Evolutionary conservation across 805 yeast species (phyloP).

Genomic region (Wickerhamomyces pijperi): DNA sequence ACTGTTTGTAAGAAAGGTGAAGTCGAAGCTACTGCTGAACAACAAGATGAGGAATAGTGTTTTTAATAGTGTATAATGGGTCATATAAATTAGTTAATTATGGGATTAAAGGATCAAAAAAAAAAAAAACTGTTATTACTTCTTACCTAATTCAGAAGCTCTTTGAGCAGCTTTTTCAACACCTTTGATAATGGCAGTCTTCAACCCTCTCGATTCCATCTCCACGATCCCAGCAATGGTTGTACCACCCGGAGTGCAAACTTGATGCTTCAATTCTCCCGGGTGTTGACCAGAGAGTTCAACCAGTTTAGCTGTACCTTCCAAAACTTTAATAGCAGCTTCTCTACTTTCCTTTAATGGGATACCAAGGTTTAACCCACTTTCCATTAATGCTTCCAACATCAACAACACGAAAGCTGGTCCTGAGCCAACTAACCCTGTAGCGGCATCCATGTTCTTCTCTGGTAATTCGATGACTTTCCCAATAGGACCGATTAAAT

Average conservation of each 20-base stretch:
- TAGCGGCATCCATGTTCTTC: slow-evolving; percentile 92
- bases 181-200: slow-evolving; percentile 80
- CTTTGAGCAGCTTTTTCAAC: slow-evolving; percentile 87
- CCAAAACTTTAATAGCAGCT: slow-evolving; percentile 88
- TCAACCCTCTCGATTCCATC: slow-evolving; percentile 85
- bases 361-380: slow-evolving; percentile 90
- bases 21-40: slow-evolving; percentile 8
- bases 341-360: slow-evolving; percentile 74
- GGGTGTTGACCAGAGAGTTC: slow-evolving; percentile 78
- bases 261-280: slow-evolving; percentile 72
- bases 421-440: slow-evolving; percentile 91
- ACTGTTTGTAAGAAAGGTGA: slow-evolving; percentile 19
- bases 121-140: no score
- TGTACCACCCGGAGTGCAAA: slow-evolving; percentile 97
- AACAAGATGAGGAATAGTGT: neutral
- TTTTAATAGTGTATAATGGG: no score
- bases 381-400: slow-evolving; percentile 87
- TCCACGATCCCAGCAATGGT: slow-evolving; percentile 91
- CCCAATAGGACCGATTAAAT: slow-evolving; percentile 56
- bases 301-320: slow-evolving; percentile 90
- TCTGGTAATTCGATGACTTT: slow-evolving; percentile 63
- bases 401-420: slow-evolving; percentile 88
- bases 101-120: neutral
- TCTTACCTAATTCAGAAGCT: slow-evolving; percentile 48
- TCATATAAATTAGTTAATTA: no score